A percentile compares a stretch with the other conserved stretches of the same genome.
Evolutionary conservation across 768 basidiomycete genomes (phyloP).

Genomic region (Neoboletus subvelutipes): DNA sequence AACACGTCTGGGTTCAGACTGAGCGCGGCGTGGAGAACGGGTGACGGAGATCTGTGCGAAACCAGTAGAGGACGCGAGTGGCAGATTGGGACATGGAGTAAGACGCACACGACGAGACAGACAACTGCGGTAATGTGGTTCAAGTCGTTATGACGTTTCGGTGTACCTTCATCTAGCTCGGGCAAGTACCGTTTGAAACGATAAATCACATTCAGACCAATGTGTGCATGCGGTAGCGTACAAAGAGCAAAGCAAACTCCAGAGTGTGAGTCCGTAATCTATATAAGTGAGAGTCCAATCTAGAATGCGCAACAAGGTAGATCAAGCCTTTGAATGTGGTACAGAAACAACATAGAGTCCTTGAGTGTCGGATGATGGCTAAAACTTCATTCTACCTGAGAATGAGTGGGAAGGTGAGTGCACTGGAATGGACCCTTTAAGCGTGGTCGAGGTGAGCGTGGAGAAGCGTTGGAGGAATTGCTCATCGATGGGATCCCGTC

Average conservation of each 20-base stretch:
- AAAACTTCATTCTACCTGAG: slow-evolving; percentile 29
- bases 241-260: slow-evolving; percentile 22
- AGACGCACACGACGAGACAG: neutral
- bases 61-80: neutral
- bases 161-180: neutral
- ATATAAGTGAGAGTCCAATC: slow-evolving; percentile 27
- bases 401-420: slow-evolving; percentile 21
- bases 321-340: slow-evolving; percentile 8
- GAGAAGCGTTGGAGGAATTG: slow-evolving; percentile 60
- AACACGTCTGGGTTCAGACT: neutral
- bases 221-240: slow-evolving; percentile 22
- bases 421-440: slow-evolving; percentile 16
- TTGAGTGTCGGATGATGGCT: neutral
- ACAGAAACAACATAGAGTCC: slow-evolving; percentile 3
- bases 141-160: neutral
- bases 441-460: slow-evolving; percentile 23
- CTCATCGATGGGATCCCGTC: slow-evolving; percentile 65
- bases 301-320: slow-evolving; percentile 19
- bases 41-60: slow-evolving; percentile 14
- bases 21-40: neutral
- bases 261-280: slow-evolving; percentile 30
- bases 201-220: slow-evolving; percentile 21
- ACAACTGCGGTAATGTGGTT: neutral
- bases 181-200: neutral
- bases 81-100: neutral